Base-by-base conservation (phyloP, 129 eudicot species). In the Oenanthe sinensis region DNA sequence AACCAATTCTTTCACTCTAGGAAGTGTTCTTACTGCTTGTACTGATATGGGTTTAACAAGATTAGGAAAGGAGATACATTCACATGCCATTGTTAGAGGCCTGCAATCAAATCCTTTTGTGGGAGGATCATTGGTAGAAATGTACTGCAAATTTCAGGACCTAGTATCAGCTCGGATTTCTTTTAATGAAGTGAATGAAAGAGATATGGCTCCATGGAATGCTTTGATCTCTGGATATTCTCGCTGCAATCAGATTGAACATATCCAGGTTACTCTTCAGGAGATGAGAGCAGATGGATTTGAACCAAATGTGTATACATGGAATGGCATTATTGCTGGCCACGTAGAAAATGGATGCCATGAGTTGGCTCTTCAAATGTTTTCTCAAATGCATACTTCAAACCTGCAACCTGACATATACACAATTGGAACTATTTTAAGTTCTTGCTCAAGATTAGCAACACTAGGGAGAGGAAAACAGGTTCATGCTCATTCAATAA, bases 391-490 rank as follows among this genome's bases (percentile, higher is more conserved):
- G 77, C 77, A 74, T n/a, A 14, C 77, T 74, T 74, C 40, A 45
- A 46, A 74, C 77, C 19, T 74, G 77, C 77, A 74, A 16, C 77
- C 77, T 46, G 77, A 74, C 58, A 28, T 44, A 14, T 74, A 74
- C 60, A 74, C 83, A 1, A 24, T 81, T 17, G 74, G 65, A 42
- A 43, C 50, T 43, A 74, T 81, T 55, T 62, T 81, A 54, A 43
- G 75, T 55, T 48, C 75, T 12, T 75, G 83, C 60, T 81, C 83
- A 15, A 74, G 40, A 72, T 62, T 81, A 55, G 79, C 40, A 39
- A 52, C 83, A 55, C 68, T 81, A 17, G 83, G 75, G 54, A 47
- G 79, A 36, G 83, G 83, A 19, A 81, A 75, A 49, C 79, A 75
- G 71, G 74, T 75, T 43, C 83, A 81, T 43, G 83, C 74, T 42